Percentiles rank a stretch among this genome's conserved stretches.
Conservation (phyloP, 2,329 filamentous ascomycete genomes). For the Fusarium gaditjirri region DNA sequence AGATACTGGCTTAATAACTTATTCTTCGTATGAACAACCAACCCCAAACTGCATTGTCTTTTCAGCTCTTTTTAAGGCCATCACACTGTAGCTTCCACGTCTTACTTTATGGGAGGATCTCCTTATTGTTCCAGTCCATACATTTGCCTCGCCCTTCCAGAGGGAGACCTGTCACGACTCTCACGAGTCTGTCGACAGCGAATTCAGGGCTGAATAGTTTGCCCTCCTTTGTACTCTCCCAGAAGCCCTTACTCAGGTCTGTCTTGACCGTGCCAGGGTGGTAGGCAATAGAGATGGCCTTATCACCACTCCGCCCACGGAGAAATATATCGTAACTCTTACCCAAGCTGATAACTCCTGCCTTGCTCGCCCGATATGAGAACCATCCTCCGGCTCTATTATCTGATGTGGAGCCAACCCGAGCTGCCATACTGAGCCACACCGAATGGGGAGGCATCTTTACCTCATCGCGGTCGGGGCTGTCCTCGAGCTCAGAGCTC, state of each 20-base stretch:
- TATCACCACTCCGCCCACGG: constrained; percentile 63
- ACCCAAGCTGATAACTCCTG: constrained; percentile 75
- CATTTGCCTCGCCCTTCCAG: constrained; percentile 68
- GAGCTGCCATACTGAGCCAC: constrained; percentile 80
- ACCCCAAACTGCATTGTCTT: not conserved
- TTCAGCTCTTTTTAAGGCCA: not conserved
- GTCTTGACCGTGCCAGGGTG: constrained; percentile 87
- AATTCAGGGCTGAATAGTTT: constrained; percentile 75
- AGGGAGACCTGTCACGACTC: constrained; percentile 64
- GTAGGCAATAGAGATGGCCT: constrained; percentile 74
- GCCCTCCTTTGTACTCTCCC: constrained; percentile 68
- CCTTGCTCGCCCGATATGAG: constrained; percentile 80
- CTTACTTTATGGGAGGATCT: constrained; percentile 48
- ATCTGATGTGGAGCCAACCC: constrained; percentile 79
- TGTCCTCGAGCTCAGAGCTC: constrained; percentile 52
- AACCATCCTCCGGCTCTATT: constrained; percentile 85
- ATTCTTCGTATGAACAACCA: not conserved
- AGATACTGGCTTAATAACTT: constrained; percentile 39
- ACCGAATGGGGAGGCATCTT: constrained; percentile 65
- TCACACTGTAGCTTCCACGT: not conserved
- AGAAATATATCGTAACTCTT: constrained; percentile 79
- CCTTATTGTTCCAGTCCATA: constrained; percentile 76
- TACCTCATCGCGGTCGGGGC: constrained; percentile 24
- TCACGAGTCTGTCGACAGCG: constrained; percentile 71
- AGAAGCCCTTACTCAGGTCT: constrained; percentile 77